Conservation (phyloP, 257 asterid genomes). For the Solanum ossicruentum region DNA sequence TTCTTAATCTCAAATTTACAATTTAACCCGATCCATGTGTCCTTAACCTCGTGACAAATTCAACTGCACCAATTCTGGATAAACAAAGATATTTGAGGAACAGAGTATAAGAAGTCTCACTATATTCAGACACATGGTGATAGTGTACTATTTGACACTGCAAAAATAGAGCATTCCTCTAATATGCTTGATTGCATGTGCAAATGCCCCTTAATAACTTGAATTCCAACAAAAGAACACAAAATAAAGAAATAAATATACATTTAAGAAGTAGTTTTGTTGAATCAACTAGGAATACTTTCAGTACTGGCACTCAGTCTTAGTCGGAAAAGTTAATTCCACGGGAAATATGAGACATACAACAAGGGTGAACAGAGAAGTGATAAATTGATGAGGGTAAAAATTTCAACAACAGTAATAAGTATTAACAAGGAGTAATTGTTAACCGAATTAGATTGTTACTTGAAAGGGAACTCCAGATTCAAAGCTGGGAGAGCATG, state of each 20-base stretch:
- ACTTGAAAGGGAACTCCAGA: neutral
- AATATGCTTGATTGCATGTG: neutral
- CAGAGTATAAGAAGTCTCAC: neutral
- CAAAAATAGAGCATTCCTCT: neutral
- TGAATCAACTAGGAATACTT: neutral
- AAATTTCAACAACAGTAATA: neutral
- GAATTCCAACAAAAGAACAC: neutral
- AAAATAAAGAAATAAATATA: too few species aligned
- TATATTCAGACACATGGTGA: neutral
- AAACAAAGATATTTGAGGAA: neutral
- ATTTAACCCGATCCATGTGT: neutral
- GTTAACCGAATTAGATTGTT: neutral
- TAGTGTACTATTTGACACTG: neutral
- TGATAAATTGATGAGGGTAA: neutral
- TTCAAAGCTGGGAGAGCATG: constrained; percentile 47
- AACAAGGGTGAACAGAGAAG: neutral
- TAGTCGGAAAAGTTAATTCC: too few species aligned
- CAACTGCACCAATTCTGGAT: too few species aligned
- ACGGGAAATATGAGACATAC: too few species aligned
- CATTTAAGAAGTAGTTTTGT: neutral
- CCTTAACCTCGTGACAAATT: neutral
- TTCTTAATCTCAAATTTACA: neutral
- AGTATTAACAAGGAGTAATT: too few species aligned
- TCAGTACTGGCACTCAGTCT: neutral
- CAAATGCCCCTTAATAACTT: neutral